Evolutionary conservation across 495 filamentous ascomycete species (phyloP).

Genomic region (Hypoxylon intermedium): DNA sequence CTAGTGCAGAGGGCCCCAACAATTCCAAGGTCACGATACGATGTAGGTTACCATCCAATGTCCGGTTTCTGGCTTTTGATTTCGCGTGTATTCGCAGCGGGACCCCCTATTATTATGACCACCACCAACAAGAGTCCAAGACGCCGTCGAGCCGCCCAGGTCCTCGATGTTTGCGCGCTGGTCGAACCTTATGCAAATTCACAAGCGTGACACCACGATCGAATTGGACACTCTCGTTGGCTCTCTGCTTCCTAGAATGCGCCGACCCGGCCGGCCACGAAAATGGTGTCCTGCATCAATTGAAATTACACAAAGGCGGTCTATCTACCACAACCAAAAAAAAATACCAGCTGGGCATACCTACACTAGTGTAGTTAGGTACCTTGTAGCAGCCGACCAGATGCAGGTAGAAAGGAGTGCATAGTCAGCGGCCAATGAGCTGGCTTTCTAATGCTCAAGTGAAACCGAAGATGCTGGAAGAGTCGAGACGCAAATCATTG

Average conservation of each 20-base stretch:
- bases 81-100: conserved; percentile 1
- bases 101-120: conserved; percentile 14
- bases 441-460: conserved; percentile 20
- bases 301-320: conserved; percentile 43
- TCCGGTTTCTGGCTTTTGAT: conserved; percentile 9
- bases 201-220: conserved; percentile 13
- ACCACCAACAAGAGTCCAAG: neutral
- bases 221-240: conserved; percentile 1
- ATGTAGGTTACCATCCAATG: conserved; percentile 28
- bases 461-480: conserved; percentile 47
- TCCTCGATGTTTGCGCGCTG: conserved; percentile 10
- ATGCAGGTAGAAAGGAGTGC: conserved; percentile 43
- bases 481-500: conserved; percentile 37
- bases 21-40: conserved; percentile 31
- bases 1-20: conserved; percentile 26
- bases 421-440: conserved; percentile 37
- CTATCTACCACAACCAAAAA: conserved; percentile 23
- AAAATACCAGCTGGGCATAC: neutral
- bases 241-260: conserved; percentile 4
- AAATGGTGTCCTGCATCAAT: conserved; percentile 26
- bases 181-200: conserved; percentile 18
- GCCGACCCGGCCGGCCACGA: conserved; percentile 23
- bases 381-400: conserved; percentile 16
- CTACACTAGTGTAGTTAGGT: neutral
- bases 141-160: conserved; percentile 16